Percentiles rank a stretch among this genome's conserved stretches.
Evolutionary conservation across 495 filamentous ascomycete species (phyloP).

Genomic region (Penicillium lividum): DNA sequence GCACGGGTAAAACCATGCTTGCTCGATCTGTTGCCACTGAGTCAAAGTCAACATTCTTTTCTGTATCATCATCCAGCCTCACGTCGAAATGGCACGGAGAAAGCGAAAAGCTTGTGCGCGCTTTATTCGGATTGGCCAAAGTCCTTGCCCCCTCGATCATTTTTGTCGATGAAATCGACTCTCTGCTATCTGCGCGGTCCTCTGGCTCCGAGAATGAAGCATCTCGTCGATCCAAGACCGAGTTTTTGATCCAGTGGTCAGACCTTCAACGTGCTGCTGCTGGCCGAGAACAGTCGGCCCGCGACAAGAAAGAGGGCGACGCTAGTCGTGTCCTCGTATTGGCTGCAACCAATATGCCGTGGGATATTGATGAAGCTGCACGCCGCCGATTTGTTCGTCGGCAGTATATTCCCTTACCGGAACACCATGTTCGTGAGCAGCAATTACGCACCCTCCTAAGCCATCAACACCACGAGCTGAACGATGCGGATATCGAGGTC

Average conservation of each 20-base stretch:
- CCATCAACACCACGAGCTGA: slow-evolving; percentile 85
- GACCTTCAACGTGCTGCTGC: slow-evolving; percentile 91
- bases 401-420: slow-evolving; percentile 95
- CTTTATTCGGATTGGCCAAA: slow-evolving; percentile 88
- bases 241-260: slow-evolving; percentile 97
- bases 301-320: slow-evolving; percentile 74
- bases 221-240: slow-evolving; percentile 91
- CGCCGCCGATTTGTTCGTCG: slow-evolving; percentile 86
- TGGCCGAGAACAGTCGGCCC: slow-evolving; percentile 71
- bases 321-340: slow-evolving; percentile 88
- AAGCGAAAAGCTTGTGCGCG: slow-evolving; percentile 93
- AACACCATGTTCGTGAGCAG: slow-evolving; percentile 71
- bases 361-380: slow-evolving; percentile 97
- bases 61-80: slow-evolving; percentile 88
- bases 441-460: slow-evolving; percentile 78
- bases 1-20: slow-evolving; percentile 98
- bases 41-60: slow-evolving; percentile 94
- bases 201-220: slow-evolving; percentile 90
- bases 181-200: slow-evolving; percentile 79
- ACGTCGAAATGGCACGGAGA: slow-evolving; percentile 97
- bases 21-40: slow-evolving; percentile 94
- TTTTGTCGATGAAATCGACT: slow-evolving; percentile 99
- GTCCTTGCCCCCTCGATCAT: slow-evolving; percentile 93
- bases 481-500: slow-evolving; percentile 67
- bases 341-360: slow-evolving; percentile 94